Conservation (phyloP, 306 rosid genomes). For the Inga leiocalycina region DNA sequence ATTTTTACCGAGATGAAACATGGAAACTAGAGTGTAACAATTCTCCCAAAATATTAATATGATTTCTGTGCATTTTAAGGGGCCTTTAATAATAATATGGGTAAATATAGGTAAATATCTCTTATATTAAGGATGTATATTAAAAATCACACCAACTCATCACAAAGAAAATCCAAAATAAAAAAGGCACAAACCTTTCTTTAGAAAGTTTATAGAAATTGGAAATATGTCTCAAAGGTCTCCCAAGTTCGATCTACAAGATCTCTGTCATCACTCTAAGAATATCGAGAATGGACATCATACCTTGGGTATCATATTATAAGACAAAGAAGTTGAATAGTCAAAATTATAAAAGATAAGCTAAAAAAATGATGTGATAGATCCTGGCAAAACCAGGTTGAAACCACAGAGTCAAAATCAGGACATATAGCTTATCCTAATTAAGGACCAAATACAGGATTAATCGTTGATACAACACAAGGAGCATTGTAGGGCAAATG, state of each 20-base stretch:
- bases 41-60: no score
- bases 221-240: constrained; percentile 85
- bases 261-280: constrained; percentile 86
- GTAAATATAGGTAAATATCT: no score
- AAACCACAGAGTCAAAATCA: constrained; percentile 10
- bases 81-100: no score
- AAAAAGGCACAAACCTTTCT: constrained; percentile 69
- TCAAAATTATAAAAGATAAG: constrained; percentile 37
- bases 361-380: constrained; percentile 6
- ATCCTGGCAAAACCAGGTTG: not conserved
- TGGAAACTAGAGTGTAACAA: no score
- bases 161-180: not conserved
- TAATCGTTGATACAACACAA: constrained; percentile 23
- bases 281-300: constrained; percentile 98
- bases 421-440: constrained; percentile 25
- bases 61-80: no score
- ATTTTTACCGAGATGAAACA: no score
- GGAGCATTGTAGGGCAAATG: constrained; percentile 18
- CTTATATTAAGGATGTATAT: not conserved
- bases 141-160: not conserved
- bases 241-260: constrained; percentile 91
- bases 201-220: constrained; percentile 90
- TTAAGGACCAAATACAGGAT: constrained; percentile 16
- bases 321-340: constrained; percentile 44
- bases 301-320: constrained; percentile 91